Base-by-base conservation (phyloP, 2,329 filamentous ascomycete genomes). In the Calcarisporium arbuscula region DNA sequence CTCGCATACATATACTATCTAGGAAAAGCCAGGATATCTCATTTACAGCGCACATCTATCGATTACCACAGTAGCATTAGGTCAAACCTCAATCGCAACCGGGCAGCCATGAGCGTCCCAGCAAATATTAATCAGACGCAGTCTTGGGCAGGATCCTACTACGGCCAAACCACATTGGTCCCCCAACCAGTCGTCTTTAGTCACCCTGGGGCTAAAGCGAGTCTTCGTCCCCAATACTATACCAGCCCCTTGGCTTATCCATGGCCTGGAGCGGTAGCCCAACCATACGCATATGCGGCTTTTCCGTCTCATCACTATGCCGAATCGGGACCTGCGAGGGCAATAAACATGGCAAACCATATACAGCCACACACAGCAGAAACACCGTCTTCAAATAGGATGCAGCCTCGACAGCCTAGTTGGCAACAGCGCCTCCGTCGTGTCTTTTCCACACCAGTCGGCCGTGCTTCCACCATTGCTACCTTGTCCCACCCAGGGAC, bases 1-100 rank as follows among this genome's bases (percentile, higher is more conserved):
- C 25, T 62, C 10, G 32, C 52, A 5, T 55, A 55, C 23, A 52
- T 60, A 48, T 67, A 57, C 48, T 61, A 52, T 27, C 35, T 57
- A 5, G 58, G 56, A 2, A 48, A 36, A n/a, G 40, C 44, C 8
- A 33, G 35, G 8, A 38, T 38, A 12, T 22, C 36, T 18, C 36
- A 28, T 25, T 4, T 25, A 10, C 10, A 14, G 14, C 22, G 14
- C 10, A 25, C 22, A 3, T 25, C 22, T n/a, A n/a, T n/a, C n/a
- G n/a, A n/a, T n/a, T n/a, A n/a, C n/a, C n/a, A n/a, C n/a, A n/a
- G n/a, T n/a, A n/a, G n/a, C n/a, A n/a, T n/a, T n/a, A n/a, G n/a
- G n/a, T n/a, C n/a, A n/a, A n/a, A n/a, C n/a, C n/a, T n/a, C n/a
- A n/a, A n/a, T n/a, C n/a, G n/a, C n/a, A n/a, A n/a, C n/a, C n/a